These are phyloP conservation scores for Purpureocillium lavendulum DNA, from an alignment of 2,329 filamentous ascomycete genomes.

Conservation along the genomic window DNA sequence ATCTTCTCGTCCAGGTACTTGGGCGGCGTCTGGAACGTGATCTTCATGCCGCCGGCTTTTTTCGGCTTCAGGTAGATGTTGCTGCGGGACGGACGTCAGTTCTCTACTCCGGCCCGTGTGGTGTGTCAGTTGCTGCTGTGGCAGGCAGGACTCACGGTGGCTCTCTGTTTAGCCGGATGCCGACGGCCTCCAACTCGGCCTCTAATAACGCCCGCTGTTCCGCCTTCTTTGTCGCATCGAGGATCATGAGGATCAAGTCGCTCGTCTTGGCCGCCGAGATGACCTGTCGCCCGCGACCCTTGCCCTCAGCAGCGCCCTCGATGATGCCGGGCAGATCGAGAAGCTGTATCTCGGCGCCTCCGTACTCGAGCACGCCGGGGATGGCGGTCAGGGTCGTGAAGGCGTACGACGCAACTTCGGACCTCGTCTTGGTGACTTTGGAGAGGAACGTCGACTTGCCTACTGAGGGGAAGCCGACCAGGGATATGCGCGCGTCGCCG, in stretches of 20 bases:
- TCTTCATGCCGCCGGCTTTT: constrained; percentile 97
- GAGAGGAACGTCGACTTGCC: constrained; percentile 99
- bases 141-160: constrained; percentile 57
- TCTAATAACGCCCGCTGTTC: constrained; percentile 88
- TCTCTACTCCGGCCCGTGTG: no score
- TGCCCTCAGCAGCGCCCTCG: constrained; percentile 90
- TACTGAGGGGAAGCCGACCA: constrained; percentile 97
- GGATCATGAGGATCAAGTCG: constrained; percentile 91
- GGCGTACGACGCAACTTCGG: constrained; percentile 89
- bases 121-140: constrained; percentile 4
- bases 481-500: constrained; percentile 90
- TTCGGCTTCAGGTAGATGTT: constrained; percentile 98
- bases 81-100: constrained; percentile 30
- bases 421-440: constrained; percentile 96
- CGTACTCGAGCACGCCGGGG: constrained; percentile 94
- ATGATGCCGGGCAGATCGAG: constrained; percentile 98
- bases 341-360: constrained; percentile 94
- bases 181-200: constrained; percentile 87
- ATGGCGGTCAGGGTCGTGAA: constrained; percentile 98
- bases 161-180: constrained; percentile 84
- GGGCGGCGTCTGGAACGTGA: constrained; percentile 84
- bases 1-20: constrained; percentile 96
- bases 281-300: constrained; percentile 90
- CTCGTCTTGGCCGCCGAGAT: constrained; percentile 98
- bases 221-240: constrained; percentile 93